Evolutionary conservation across 805 yeast genomes (phyloP), one percentile per base, ranked within the genome.

Genomic region (Sugiyamaella smithiae): DNA sequence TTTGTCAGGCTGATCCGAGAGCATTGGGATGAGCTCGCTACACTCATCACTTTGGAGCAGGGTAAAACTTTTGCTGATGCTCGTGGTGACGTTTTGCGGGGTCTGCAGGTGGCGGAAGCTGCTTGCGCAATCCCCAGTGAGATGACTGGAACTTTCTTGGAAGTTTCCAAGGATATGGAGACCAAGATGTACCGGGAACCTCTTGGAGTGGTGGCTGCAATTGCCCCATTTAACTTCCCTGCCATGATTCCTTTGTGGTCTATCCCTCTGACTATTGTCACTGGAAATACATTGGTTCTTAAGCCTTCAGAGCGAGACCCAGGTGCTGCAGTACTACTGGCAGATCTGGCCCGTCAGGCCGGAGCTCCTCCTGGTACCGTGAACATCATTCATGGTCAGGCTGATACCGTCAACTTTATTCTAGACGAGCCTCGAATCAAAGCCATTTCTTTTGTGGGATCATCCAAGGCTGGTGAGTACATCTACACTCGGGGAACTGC

Each of bases 161-260:
- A 82, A 60, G 89, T 84, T 14, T 77, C 88, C 26, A 70, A 75
- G 14, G 85, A 82, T 58, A 84, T 84, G 89, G 88, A 84, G 63
- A 84, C 90, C 25, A 75, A 81, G 58, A 81, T 82, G 85, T 81
- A 78, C 61, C 77, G 89, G 58, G 70, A 66, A 53, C 88, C 88
- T 38, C 70, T 84, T 52, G 91, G 91, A 26, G 86, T 84, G 5
- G 78, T 84, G 51, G 88, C 84, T 12, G 84, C 89, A 20, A 85
- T 84, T 59, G 80, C 85, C 55, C 91, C 91, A 17, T 84, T 84
- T 72, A 84, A 84, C 70, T 84, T 84, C 78, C 91, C 91, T 22
- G 90, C 88, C 38, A 84, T 84, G 91, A 86, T 85, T 57, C 84
- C 84, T 7, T 71, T 81, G 57, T 81, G 86, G 86, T 74, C 82